Conservation (phyloP, 768 basidiomycete genomes). For the Suillus weaverae region DNA sequence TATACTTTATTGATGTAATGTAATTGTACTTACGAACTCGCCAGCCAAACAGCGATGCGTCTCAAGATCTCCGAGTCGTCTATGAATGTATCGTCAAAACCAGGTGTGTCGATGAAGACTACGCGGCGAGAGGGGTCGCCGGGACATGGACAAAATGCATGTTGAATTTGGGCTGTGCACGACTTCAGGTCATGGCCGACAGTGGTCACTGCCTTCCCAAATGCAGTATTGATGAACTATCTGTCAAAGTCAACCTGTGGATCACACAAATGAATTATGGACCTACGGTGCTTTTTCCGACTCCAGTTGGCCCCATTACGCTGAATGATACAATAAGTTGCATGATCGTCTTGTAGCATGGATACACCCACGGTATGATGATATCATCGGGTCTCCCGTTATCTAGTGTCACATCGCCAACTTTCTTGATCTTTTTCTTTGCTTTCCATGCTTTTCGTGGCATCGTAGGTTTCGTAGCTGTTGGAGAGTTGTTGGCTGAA, state of each 20-base stretch:
- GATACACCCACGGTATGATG: slow-evolving; percentile 7
- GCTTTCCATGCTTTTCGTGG: no score
- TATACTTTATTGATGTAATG: not conserved
- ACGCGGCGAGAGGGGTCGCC: slow-evolving; percentile 18
- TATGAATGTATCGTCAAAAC: slow-evolving; percentile 26
- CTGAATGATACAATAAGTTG: no score
- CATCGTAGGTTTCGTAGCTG: no score
- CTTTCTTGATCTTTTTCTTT: no score
- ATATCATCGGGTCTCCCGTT: not conserved
- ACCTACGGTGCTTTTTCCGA: no score
- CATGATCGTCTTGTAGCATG: no score
- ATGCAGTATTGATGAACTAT: slow-evolving; percentile 4
- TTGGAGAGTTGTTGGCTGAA: no score
- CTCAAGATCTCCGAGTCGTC: slow-evolving; percentile 27
- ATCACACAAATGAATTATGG: no score
- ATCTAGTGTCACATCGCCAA: no score
- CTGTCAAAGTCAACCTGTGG: not conserved
- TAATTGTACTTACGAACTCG: slow-evolving; percentile 23
- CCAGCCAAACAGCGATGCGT: slow-evolving; percentile 27
- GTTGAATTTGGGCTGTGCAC: slow-evolving; percentile 21
- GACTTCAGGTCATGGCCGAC: slow-evolving; percentile 20
- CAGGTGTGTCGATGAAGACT: slow-evolving; percentile 22
- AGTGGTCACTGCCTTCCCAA: not conserved
- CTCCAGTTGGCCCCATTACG: no score
- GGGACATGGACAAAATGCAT: slow-evolving; percentile 18